Base-by-base conservation (phyloP, 2,329 filamentous ascomycete species). In the Aureobasidium vineae region DNA sequence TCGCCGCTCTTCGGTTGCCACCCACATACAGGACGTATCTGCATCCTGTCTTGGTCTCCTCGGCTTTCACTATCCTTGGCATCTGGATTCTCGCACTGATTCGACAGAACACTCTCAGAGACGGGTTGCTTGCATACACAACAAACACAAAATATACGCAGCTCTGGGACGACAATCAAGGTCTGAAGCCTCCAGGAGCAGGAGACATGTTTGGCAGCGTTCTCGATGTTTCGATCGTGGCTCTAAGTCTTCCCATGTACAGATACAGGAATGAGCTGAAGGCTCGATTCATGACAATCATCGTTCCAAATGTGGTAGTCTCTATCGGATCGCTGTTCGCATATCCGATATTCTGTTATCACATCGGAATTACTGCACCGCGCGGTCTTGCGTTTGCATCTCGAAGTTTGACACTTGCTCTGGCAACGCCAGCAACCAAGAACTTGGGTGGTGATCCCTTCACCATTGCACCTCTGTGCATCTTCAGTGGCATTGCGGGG, bases 231-330 rank as follows among this genome's bases (percentile, higher is more conserved):
- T 80, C 79, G 68, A 87, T 88, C 69, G 83, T 87, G 0, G 79
- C 84, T 1, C 79, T 88, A 2, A 85, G 85, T 2, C 75, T 88
- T 21, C 85, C 85, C 0, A 87, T 87, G 84, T 87, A 83, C 72
- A 81, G 83, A 66, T 86, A 86, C 75, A 81, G 85, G 3, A 78
- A 81, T 45, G 84, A 87, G 75, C 79, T 88, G 16, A 77, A 77
- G 26, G 65, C 57, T 41, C 67, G 72, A 63, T 84, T 86, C 70
- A 70, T 81, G 47, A 79, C 82, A 47, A 86, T 88, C 66, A 75
- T 84, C 5, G 73, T 84, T 2, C 85, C 85, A 2, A 85, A 82
- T 69, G 72, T 86, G 5, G 70, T 77, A 5, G 75, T 87, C 50
- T 81, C 84, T 4, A 72, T 85, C 6, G 82, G 73, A 7, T 85